Conservation (phyloP, 2,329 filamentous ascomycete species). For the Epichloe typhina region DNA sequence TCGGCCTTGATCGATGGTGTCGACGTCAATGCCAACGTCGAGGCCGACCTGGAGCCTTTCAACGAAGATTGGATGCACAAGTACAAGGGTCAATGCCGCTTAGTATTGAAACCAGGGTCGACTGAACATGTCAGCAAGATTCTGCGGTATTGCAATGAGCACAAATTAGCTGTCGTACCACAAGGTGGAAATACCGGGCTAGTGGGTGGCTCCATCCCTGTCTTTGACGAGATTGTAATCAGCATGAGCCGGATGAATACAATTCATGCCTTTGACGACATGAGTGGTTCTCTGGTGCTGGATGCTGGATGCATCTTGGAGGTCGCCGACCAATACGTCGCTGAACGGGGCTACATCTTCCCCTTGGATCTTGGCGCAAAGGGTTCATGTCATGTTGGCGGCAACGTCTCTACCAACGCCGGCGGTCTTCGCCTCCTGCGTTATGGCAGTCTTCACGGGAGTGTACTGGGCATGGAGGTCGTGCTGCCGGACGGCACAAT, state of each 20-base stretch:
- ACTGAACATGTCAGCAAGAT: conserved; percentile 86
- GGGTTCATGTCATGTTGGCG: conserved; percentile 90
- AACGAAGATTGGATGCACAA: conserved; percentile 99
- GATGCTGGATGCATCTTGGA: conserved; percentile 90
- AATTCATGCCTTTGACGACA: conserved; percentile 83
- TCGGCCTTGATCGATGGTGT: conserved; percentile 79
- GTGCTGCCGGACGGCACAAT: conserved; percentile 90
- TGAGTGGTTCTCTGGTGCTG: conserved; percentile 78
- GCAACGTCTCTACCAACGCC: conserved; percentile 91
- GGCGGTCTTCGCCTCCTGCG: conserved; percentile 79
- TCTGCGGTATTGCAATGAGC: conserved; percentile 88
- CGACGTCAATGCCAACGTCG: conserved; percentile 47
- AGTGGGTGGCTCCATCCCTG: conserved; percentile 87
- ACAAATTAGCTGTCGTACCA: conserved; percentile 83
- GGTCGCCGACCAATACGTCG: conserved; percentile 72
- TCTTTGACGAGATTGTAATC: conserved; percentile 97
- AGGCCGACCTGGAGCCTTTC: conserved; percentile 78
- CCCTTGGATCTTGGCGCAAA: conserved; percentile 92
- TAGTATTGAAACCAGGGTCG: conserved; percentile 75
- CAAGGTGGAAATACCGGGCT: conserved; percentile 96
- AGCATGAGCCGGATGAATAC: conserved; percentile 82
- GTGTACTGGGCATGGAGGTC: conserved; percentile 80
- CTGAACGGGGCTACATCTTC: conserved; percentile 76
- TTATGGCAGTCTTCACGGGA: conserved; percentile 91
- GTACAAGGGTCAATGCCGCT: conserved; percentile 77